phyloP scores from a whole-genome alignment of 495 filamentous ascomycete species.

The Annulohypoxylon bovei region DNA sequence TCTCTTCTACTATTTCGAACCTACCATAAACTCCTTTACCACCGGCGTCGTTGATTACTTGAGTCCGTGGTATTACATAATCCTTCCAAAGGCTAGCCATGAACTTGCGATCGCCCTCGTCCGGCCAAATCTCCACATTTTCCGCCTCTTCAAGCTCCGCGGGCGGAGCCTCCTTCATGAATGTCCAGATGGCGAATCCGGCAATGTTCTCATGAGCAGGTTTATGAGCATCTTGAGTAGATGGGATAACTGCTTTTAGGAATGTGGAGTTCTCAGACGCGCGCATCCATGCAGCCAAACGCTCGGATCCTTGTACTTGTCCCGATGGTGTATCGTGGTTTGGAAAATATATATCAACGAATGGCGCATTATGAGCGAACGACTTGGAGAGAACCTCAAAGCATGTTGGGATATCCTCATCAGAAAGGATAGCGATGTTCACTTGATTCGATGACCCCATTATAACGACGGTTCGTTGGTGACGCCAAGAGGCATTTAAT shows the following conservation, averaged over 20 bases:
- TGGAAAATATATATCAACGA: constrained; percentile 40
- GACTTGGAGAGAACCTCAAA: constrained; percentile 39
- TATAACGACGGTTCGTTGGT: no score
- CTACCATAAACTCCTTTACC: constrained; percentile 35
- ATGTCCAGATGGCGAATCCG: constrained; percentile 42
- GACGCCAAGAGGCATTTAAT: no score
- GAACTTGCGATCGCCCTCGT: constrained; percentile 34
- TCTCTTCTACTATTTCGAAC: neutral
- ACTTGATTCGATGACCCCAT: neutral
- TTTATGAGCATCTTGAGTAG: neutral
- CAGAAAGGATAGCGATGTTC: neutral
- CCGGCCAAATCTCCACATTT: constrained; percentile 36
- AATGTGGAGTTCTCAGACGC: constrained; percentile 8
- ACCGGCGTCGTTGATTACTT: constrained; percentile 14
- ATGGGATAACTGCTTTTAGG: constrained; percentile 27
- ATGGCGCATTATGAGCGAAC: constrained; percentile 41
- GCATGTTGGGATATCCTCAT: constrained; percentile 37
- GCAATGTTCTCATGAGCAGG: constrained; percentile 27
- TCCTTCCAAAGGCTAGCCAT: constrained; percentile 38
- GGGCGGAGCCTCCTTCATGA: constrained; percentile 33
- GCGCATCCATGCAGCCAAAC: constrained; percentile 32
- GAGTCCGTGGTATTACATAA: constrained; percentile 36
- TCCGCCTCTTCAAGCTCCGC: constrained; percentile 32
- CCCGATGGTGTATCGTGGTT: constrained; percentile 31
- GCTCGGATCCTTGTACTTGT: constrained; percentile 31